A percentile compares a stretch with the other conserved stretches of the same genome.
These are phyloP conservation scores for Fraxinus sp. DNA, from an alignment of 305 asterid species.

Conservation along the genomic window DNA sequence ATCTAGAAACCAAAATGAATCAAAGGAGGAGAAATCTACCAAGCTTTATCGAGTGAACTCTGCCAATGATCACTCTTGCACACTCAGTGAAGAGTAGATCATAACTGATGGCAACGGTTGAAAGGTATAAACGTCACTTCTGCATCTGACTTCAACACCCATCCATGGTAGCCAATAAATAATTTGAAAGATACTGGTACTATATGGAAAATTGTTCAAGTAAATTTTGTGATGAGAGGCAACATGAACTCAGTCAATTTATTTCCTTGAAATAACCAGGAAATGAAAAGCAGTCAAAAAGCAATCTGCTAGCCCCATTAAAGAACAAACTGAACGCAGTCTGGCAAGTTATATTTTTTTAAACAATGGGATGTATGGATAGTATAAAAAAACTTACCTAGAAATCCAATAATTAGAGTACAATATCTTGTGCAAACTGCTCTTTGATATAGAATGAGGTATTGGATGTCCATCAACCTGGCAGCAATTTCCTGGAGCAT, in stretches of 20 bases:
- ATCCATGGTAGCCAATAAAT: background rate
- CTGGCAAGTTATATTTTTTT: background rate
- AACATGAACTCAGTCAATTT: background rate
- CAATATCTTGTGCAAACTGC: background rate
- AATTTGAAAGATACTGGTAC: background rate
- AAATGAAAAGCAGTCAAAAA: background rate
- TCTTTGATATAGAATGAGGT: background rate
- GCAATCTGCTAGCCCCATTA: background rate
- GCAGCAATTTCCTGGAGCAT: constrained; percentile 6
- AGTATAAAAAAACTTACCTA: background rate
- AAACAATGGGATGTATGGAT: background rate
- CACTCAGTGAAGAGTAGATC: background rate
- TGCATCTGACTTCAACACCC: constrained; percentile 3
- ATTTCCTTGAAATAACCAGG: background rate
- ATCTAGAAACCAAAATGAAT: background rate
- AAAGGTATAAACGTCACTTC: background rate
- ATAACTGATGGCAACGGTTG: background rate
- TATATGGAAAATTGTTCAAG: background rate
- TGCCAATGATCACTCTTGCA: constrained; percentile 4
- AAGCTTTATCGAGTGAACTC: background rate
- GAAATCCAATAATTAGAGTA: background rate
- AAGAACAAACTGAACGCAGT: background rate
- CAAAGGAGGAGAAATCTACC: background rate
- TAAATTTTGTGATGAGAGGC: background rate
- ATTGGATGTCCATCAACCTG: background rate